phyloP scores from a whole-genome alignment of 495 filamentous ascomycete genomes.

The Hyaloscypha variabilis region DNA sequence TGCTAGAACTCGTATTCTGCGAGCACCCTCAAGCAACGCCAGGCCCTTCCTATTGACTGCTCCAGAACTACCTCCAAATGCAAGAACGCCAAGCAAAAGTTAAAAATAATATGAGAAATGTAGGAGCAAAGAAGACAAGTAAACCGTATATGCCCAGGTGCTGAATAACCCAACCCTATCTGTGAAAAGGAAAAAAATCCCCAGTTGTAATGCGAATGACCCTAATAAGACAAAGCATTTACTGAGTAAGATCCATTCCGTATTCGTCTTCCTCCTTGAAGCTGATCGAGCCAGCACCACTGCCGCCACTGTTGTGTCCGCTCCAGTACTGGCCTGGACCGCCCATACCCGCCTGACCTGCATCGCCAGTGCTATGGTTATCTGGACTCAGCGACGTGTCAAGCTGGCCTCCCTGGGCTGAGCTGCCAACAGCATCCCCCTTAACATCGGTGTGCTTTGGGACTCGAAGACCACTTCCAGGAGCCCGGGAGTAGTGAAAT shows the following conservation, averaged over 20 bases:
- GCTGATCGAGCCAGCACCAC: slow-evolving; percentile 51
- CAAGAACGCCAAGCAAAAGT: slow-evolving; percentile 28
- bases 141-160: slow-evolving; percentile 14
- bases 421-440: slow-evolving; percentile 64
- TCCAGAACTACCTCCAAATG: slow-evolving; percentile 34
- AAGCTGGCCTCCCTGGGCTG: slow-evolving; percentile 50
- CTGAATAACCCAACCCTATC: not conserved
- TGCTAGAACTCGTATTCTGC: slow-evolving; percentile 28
- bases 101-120: slow-evolving; percentile 28
- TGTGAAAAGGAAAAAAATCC: not conserved
- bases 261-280: slow-evolving; percentile 96
- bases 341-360: slow-evolving; percentile 49
- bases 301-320: slow-evolving; percentile 65
- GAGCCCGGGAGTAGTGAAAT: slow-evolving; percentile 83
- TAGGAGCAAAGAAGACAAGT: slow-evolving; percentile 36
- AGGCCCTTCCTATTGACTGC: slow-evolving; percentile 19
- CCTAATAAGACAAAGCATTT: slow-evolving; percentile 37
- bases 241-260: slow-evolving; percentile 71
- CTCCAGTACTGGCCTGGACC: slow-evolving; percentile 70
- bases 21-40: slow-evolving; percentile 26
- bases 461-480: slow-evolving; percentile 84
- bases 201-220: not conserved
- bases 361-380: slow-evolving; percentile 59
- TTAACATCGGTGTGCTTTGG: slow-evolving; percentile 92
- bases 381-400: slow-evolving; percentile 69